These are phyloP conservation scores for Teunomyces lycoperdinae DNA, from an alignment of 805 yeast genomes.

Conservation along the genomic window DNA sequence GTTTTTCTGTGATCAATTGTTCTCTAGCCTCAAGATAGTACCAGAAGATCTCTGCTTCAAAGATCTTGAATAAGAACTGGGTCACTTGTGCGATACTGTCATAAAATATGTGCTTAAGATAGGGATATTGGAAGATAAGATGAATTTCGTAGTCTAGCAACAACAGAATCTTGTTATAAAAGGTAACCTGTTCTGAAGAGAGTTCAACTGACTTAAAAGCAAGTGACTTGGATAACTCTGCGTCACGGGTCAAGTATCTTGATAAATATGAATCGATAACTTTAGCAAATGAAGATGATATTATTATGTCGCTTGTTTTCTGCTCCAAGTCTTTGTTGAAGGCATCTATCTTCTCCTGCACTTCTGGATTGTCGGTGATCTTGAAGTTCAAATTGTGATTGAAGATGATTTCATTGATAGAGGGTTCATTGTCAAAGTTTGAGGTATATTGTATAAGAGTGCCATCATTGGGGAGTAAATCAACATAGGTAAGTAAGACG, in stretches of 20 bases:
- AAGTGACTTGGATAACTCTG: not conserved
- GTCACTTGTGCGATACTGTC: conserved; percentile 19
- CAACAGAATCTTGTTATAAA: conserved; percentile 17
- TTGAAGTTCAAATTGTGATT: conserved; percentile 5
- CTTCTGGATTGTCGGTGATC: not conserved
- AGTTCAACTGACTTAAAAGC: not conserved
- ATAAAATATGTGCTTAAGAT: conserved; percentile 24
- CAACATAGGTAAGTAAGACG: not conserved
- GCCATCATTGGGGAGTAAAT: not conserved
- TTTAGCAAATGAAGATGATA: conserved; percentile 20
- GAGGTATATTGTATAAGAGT: not conserved
- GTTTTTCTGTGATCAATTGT: conserved; percentile 15
- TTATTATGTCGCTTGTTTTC: conserved; percentile 19
- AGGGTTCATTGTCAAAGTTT: not conserved
- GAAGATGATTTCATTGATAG: not conserved
- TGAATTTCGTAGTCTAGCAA: conserved; percentile 27
- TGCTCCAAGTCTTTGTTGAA: conserved; percentile 22
- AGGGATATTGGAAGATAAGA: conserved; percentile 12
- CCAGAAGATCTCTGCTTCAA: conserved; percentile 31
- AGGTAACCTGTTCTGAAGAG: conserved; percentile 2
- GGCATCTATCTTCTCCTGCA: conserved; percentile 11
- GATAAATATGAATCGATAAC: conserved; percentile 9
- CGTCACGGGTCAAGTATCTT: not conserved
- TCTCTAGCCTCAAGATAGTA: conserved; percentile 33
- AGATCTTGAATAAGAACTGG: conserved; percentile 20